Conservation (phyloP, 805 yeast species). For the Zygoascus flipseniorum region DNA sequence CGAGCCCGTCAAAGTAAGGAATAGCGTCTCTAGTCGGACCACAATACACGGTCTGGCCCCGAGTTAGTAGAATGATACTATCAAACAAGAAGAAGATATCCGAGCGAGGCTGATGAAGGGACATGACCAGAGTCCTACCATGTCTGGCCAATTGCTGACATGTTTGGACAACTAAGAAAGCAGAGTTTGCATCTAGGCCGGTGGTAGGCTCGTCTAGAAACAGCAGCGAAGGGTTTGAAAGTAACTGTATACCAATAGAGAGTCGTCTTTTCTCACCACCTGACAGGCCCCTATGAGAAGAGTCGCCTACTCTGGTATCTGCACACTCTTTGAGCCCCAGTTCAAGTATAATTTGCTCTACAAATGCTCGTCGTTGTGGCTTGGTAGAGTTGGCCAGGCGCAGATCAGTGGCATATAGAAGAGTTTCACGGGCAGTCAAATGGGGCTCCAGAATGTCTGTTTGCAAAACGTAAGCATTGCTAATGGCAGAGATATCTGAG, state of each 20-base stretch:
- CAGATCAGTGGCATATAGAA: conserved; percentile 62
- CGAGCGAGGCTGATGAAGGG: conserved; percentile 78
- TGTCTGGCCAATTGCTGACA: conserved; percentile 47
- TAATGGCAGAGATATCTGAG: conserved; percentile 22
- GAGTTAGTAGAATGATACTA: conserved; percentile 56
- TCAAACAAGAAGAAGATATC: conserved; percentile 68
- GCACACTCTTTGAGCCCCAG: conserved; percentile 59
- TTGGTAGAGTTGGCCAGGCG: conserved; percentile 44
- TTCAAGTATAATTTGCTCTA: conserved; percentile 52
- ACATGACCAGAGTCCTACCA: conserved; percentile 65
- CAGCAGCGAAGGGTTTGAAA: conserved; percentile 66
- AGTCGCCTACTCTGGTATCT: conserved; percentile 49
- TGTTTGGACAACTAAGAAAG: conserved; percentile 53
- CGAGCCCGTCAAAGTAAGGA: conserved; percentile 42
- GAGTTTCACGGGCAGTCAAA: conserved; percentile 63
- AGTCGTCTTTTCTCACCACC: conserved; percentile 82
- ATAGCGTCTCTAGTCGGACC: conserved; percentile 39
- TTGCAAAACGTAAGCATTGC: conserved; percentile 63
- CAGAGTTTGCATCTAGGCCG: conserved; percentile 74
- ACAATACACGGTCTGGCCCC: conserved; percentile 41
- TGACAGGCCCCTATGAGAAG: conserved; percentile 50
- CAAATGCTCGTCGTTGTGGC: conserved; percentile 39
- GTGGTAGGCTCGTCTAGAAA: conserved; percentile 87
- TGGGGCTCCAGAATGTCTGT: conserved; percentile 66
- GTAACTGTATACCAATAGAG: conserved; percentile 68